Conservation (phyloP, 2,329 filamentous ascomycete species). For the Aspergillus aculeatinus region DNA sequence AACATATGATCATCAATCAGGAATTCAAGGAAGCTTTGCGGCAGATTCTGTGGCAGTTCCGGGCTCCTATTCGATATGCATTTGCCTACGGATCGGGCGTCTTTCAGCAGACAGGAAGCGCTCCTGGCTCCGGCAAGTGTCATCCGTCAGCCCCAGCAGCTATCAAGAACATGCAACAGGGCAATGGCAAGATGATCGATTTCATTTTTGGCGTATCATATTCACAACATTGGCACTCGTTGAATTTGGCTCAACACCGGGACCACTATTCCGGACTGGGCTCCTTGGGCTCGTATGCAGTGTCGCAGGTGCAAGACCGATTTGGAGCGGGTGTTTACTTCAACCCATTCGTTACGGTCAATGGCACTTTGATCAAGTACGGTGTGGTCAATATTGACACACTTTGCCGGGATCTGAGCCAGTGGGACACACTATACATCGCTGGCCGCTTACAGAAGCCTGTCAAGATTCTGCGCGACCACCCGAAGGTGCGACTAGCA, state of each 20-base stretch:
- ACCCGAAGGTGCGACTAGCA: conserved; percentile 84
- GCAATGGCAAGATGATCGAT: conserved; percentile 93
- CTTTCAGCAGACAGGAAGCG: conserved; percentile 70
- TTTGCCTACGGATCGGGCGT: conserved; percentile 98
- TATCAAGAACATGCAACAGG: conserved; percentile 80
- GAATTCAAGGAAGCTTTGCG: conserved; percentile 91
- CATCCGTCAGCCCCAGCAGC: conserved; percentile 81
- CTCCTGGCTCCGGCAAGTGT: conserved; percentile 43
- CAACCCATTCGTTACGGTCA: conserved; percentile 91
- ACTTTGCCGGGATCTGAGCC: conserved; percentile 77
- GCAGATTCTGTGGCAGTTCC: conserved; percentile 85
- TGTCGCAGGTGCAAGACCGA: conserved; percentile 80
- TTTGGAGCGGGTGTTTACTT: conserved; percentile 96
- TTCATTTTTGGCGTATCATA: conserved; percentile 96
- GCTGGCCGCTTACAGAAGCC: conserved; percentile 95
- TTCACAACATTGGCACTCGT: conserved; percentile 92
- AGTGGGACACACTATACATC: conserved; percentile 95
- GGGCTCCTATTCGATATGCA: conserved; percentile 89
- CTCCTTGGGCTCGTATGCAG: conserved; percentile 77
- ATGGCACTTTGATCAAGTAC: conserved; percentile 96
- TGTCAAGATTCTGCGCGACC: conserved; percentile 94
- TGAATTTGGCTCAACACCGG: conserved; percentile 84
- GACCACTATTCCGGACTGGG: conserved; percentile 89
- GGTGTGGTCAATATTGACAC: conserved; percentile 94
- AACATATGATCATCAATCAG: conserved; percentile 92